Base-by-base conservation (phyloP, 345 rosid species). In the Corchorus capsularis region DNA sequence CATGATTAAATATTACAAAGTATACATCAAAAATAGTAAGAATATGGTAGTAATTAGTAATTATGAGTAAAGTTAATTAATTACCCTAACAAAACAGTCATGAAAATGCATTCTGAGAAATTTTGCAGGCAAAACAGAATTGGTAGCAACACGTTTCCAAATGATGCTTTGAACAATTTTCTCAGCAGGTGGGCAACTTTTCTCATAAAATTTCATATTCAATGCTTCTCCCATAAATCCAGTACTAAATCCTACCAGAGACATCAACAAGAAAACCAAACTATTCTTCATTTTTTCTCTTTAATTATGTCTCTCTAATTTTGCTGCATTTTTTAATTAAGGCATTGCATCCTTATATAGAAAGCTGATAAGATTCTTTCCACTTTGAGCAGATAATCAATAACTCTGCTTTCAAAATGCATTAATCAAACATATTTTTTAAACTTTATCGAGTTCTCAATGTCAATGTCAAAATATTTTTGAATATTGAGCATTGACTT, bases 21-120 rank as follows among this genome's bases (percentile, higher is more conserved):
- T n/a, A n/a, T n/a, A n/a, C n/a, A n/a, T n/a, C n/a, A n/a, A n/a
- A n/a, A n/a, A n/a, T n/a, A n/a, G n/a, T n/a, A n/a, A n/a, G n/a
- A n/a, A n/a, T n/a, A n/a, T n/a, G n/a, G n/a, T n/a, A n/a, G n/a
- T n/a, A n/a, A n/a, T n/a, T n/a, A n/a, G n/a, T n/a, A n/a, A n/a
- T n/a, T n/a, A n/a, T n/a, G n/a, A n/a, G n/a, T n/a, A n/a, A n/a
- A n/a, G n/a, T n/a, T n/a, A n/a, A n/a, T n/a, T n/a, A 45, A 45
- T 45, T 86, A 91, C 94, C 86, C 88, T 78, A n/a, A 89, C 87
- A 47, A 89, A 85, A 70, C 93, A 88, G 60, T 83, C 96, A 37
- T 88, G 96, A 79, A 91, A 82, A 60, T 85, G 88, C 93, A 86
- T 83, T 72, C 94, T 80, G 43, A 91, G 86, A 54, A 86, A 77